These are phyloP conservation scores for Simplicillium sp. DNA, from an alignment of 2,329 filamentous ascomycete species.

Conservation along the genomic window DNA sequence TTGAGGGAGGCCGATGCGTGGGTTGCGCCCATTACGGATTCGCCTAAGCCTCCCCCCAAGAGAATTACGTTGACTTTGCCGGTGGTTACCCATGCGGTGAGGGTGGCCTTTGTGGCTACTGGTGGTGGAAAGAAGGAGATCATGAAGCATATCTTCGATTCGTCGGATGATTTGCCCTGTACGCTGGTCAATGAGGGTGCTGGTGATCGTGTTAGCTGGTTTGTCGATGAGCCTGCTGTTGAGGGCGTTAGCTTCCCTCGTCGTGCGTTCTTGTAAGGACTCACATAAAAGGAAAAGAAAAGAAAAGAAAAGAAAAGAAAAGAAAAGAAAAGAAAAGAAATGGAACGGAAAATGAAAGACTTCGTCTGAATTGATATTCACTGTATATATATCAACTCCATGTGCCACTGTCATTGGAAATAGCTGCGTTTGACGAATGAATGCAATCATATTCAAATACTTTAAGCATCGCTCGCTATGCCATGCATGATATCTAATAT, in stretches of 20 bases:
- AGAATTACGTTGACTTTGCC: conserved; percentile 89
- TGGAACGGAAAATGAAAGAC: background rate
- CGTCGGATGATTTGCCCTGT: conserved; percentile 70
- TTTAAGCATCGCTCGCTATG: no score
- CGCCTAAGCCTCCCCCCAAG: conserved; percentile 84
- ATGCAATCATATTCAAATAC: no score
- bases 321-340: conserved; percentile 1
- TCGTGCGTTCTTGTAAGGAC: conserved; percentile 48
- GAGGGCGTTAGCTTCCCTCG: conserved; percentile 78
- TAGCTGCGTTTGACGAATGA: no score
- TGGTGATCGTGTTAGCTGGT: conserved; percentile 89
- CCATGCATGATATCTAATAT: no score
- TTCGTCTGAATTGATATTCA: background rate
- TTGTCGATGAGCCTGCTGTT: conserved; percentile 78
- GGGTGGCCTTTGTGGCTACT: conserved; percentile 85
- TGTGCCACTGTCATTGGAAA: no score
- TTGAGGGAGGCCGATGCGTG: conserved; percentile 76
- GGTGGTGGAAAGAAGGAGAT: conserved; percentile 85
- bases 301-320: background rate
- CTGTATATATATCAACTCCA: background rate
- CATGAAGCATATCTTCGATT: conserved; percentile 84
- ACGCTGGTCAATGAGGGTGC: conserved; percentile 76
- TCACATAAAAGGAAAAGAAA: background rate
- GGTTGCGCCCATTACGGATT: conserved; percentile 87
- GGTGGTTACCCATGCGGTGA: conserved; percentile 78